Base-by-base conservation (phyloP, 352 stramenopile species). In the Phytophthora tentaculata region DNA sequence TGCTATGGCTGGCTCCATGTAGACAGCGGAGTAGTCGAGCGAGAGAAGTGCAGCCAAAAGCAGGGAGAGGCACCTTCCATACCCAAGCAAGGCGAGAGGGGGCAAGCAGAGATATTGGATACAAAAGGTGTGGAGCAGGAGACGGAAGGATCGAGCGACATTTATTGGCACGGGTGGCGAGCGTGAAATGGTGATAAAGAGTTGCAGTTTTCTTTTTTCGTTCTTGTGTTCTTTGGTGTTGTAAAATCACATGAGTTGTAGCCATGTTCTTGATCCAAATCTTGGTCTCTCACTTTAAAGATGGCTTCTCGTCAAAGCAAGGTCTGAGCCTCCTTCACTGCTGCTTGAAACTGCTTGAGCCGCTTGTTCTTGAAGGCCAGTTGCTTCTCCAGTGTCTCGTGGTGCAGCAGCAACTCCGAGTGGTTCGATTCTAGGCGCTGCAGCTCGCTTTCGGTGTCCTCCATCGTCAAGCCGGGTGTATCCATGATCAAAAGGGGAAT, bases 1-100 rank as follows among this genome's bases (percentile, higher is more conserved):
- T 24, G 86, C 86, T 13, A 94, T 94, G 84, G 84, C 84, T 8
- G 78, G 80, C n/a, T 88, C 77, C 23, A 86, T 80, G 76, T 89
- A 83, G 80, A 43, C n/a, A 20, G 17, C 14, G 39, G 23, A 14
- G 16, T 1, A 19, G 19, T 35, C 12, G 44, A 56, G 55, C 35
- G 43, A 62, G 59, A 60, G 23, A 54, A 51, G 2, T 53, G 58
- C 41, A 57, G 50, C 50, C 28, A 32, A 32, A 8, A 32, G 9
- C 28, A 8, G 9, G 28, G 14, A 58, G 7, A 67, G 65, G 44
- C 14, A 45, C 22, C 35, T 12, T 67, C 41, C 35, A 58, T 23
- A 20, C 50, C n/a, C 48, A 59, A 35, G 43, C 47, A n/a, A 54
- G 44, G 64, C 28, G 67, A 61, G 55, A 67, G 48, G 48, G 48